Conservation (phyloP, 768 basidiomycete species). For the Sarcodon sp. region DNA sequence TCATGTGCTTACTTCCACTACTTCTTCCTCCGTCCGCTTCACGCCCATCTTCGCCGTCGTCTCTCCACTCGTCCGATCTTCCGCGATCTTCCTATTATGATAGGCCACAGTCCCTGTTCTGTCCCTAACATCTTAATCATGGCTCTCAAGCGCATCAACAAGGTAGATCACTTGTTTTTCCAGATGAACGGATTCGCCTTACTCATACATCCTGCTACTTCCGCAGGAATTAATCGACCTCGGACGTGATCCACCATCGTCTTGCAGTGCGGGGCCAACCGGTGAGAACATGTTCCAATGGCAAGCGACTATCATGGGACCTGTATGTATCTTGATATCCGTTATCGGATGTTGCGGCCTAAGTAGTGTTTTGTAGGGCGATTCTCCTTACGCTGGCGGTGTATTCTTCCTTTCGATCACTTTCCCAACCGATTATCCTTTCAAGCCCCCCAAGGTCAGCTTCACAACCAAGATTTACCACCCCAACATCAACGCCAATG, state of each 20-base stretch:
- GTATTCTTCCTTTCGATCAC: slow-evolving; percentile 96
- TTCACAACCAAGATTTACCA: slow-evolving; percentile 99
- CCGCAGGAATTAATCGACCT: slow-evolving; percentile 95
- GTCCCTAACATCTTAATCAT: slow-evolving; percentile 25
- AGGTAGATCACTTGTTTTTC: slow-evolving; percentile 34
- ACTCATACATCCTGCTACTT: not conserved
- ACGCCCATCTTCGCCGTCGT: slow-evolving; percentile 4
- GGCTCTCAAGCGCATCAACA: slow-evolving; percentile 99
- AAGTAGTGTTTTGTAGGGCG: slow-evolving; percentile 44
- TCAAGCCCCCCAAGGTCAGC: slow-evolving; percentile 99
- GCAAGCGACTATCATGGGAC: slow-evolving; percentile 99
- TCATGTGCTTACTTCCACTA: not conserved
- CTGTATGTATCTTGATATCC: slow-evolving; percentile 41
- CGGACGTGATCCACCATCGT: slow-evolving; percentile 97
- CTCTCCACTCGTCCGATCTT: not conserved
- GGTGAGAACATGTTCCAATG: slow-evolving; percentile 99
- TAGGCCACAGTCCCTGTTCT: not conserved
- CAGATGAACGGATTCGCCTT: not conserved
- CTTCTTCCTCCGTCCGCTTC: not conserved
- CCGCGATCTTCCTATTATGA: not conserved
- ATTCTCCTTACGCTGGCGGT: slow-evolving; percentile 97
- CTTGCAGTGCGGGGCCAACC: slow-evolving; percentile 96
- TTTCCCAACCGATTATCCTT: slow-evolving; percentile 97
- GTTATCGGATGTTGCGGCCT: slow-evolving; percentile 6
- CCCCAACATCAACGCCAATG: slow-evolving; percentile 99